Evolutionary conservation across 345 rosid genomes (phyloP), one percentile per base, ranked within the genome.

Genomic region (Adansonia digitata): DNA sequence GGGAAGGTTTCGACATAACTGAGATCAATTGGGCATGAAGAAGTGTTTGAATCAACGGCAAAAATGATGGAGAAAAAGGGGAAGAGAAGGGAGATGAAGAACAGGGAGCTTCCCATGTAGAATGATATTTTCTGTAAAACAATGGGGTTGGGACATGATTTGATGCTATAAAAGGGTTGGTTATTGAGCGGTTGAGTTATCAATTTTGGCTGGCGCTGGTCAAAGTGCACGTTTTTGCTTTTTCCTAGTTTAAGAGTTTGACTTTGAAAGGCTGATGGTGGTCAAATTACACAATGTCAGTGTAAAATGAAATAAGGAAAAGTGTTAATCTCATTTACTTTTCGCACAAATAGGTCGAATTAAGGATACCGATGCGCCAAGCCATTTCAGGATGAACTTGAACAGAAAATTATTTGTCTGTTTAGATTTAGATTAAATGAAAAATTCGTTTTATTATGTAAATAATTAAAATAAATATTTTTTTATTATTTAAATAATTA

Each of bases 21-120:
- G 74, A 88, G 79, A 77, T 87, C 88, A 9, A 88, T 31, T 45
- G 90, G 91, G 51, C 91, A 87, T 26, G 85, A 80, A 56, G 88
- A 78, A 53, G 57, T 2, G 17, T 75, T 53, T 15, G 77, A 62
- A 63, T 31, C 60, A 13, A 61, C 22, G 78, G 67, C 70, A 10
- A n/a, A n/a, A 74, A 15, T 22, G 62, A 65, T 13, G 65, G 73
- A 61, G 77, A 79, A 55, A 39, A 22, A 31, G 67, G 72, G 53
- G 76, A 81, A 26, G 40, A 78, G 46, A 45, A 74, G 39, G 66
- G 46, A 72, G 42, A 22, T 10, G 57, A 78, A 48, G 53, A 73
- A n/a, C 6, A 66, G 22, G 69, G 63, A 59, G 20, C 29, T 37
- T 55, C 37, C 34, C 60, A 48, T 57, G 18, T 43, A n/a, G n/a